Conservation (phyloP, 495 filamentous ascomycete genomes). For the Lasiosphaeris hirsuta region DNA sequence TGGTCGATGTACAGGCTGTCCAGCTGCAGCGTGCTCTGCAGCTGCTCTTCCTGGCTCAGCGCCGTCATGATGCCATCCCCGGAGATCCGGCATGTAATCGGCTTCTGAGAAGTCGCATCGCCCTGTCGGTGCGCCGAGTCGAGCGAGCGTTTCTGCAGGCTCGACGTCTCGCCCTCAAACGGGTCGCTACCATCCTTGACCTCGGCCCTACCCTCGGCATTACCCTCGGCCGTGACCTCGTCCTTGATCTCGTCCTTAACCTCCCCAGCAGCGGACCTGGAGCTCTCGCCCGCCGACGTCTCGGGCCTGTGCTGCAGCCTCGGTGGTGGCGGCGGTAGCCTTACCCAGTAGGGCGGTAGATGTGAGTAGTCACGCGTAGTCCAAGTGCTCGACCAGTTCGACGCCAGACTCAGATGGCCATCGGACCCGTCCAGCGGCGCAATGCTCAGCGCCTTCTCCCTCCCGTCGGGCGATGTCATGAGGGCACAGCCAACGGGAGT, state of each 20-base stretch:
- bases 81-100: constrained; percentile 47
- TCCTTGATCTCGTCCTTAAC: no score
- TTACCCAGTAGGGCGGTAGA: constrained; percentile 62
- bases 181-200: not conserved
- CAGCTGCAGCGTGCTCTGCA: constrained; percentile 26
- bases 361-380: constrained; percentile 49
- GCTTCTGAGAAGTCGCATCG: constrained; percentile 15
- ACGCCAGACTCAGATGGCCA: constrained; percentile 56
- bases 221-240: no score
- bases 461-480: constrained; percentile 51
- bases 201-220: no score
- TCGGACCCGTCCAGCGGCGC: constrained; percentile 59
- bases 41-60: constrained; percentile 31
- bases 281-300: not conserved
- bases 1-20: constrained; percentile 43
- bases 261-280: not conserved
- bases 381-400: constrained; percentile 56
- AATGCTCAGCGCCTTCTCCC: constrained; percentile 52
- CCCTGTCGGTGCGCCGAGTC: constrained; percentile 33
- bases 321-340: constrained; percentile 36
- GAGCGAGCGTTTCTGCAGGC: constrained; percentile 31
- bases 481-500: constrained; percentile 58
- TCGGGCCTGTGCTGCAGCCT: not conserved
- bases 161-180: constrained; percentile 16
- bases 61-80: constrained; percentile 39